Evolutionary conservation across 371 early-diverging fungal species (phyloP), one percentile per base, ranked within the genome.

Genomic region (Dentiscutata heterogama): DNA sequence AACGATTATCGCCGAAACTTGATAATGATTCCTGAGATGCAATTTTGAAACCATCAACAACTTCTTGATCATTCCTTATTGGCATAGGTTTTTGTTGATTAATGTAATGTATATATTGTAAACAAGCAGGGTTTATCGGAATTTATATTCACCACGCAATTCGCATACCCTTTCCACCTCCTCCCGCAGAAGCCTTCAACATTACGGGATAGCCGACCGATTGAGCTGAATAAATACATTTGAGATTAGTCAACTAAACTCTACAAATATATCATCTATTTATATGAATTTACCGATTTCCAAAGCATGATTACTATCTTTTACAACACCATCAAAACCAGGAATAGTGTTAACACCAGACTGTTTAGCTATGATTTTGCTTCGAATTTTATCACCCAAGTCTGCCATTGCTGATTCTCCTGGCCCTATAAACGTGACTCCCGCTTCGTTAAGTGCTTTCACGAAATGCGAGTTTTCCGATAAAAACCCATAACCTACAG

Each of bases 321-420:
- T 86, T 78, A 96, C 94, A 27, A 94, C 94, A 25, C 97, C 99
- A 83, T 97, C 90, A 87, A 92, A 98, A 4, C 98, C 98, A 2
- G 98, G 98, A 75, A 97, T 96, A 54, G 94, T 91, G 84, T 91
- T 93, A 82, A 98, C 97, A 13, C 92, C 90, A 51, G 95, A 93
- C 67, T 93, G 89, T 84, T 94, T 93, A 83, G 97, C 97, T 81
- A 95, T 94, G 83, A 94, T 95, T 91, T 96, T 96, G 82, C 88
- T 88, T 85, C 92, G 91, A 80, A 97, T 95, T 90, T 98, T 98
- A 90, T 97, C 97, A 81, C 99, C 99, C 95, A 98, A 96, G 53
- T 91, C 90, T 13, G 93, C 93, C 91, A 98, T 97, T 54, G 96
- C 93, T 58, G 90, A 86, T 72, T 91, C 91, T 2, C 86, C 86